Evolutionary conservation across 2,329 filamentous ascomycete species (phyloP).

Genomic region (Diaporthe sp.): DNA sequence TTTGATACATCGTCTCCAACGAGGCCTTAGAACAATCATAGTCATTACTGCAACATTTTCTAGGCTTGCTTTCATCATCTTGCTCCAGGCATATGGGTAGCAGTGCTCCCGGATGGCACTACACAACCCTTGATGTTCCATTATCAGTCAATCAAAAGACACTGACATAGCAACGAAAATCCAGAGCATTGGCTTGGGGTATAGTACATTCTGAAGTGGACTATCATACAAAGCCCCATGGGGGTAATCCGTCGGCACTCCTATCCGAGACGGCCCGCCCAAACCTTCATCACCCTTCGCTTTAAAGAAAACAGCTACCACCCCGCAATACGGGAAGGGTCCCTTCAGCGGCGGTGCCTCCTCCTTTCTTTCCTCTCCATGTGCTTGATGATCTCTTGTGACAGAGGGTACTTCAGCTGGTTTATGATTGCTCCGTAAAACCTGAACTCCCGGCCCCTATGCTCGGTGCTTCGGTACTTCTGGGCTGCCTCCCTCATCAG

Average conservation of each 20-base stretch:
- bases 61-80: no score
- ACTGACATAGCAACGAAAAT: neutral
- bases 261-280: neutral
- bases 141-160: neutral
- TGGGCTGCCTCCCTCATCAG: conserved; percentile 30
- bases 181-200: neutral
- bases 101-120: no score
- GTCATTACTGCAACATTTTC: no score
- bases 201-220: neutral
- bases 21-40: no score
- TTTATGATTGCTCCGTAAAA: conserved; percentile 32
- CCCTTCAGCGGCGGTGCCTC: conserved; percentile 5
- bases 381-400: conserved; percentile 23
- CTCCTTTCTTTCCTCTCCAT: conserved; percentile 26
- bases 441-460: conserved; percentile 29
- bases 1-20: no score
- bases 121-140: no score
- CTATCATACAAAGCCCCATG: neutral
- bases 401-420: conserved; percentile 29
- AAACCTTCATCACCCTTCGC: neutral
- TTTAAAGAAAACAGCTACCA: neutral
- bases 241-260: neutral
- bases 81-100: no score
- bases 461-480: conserved; percentile 31
- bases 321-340: neutral